Percentiles rank a stretch among this genome's conserved stretches.
Evolutionary conservation across 371 early-diverging fungal species (phyloP).

Genomic region (Cokeromyces recurvatus): DNA sequence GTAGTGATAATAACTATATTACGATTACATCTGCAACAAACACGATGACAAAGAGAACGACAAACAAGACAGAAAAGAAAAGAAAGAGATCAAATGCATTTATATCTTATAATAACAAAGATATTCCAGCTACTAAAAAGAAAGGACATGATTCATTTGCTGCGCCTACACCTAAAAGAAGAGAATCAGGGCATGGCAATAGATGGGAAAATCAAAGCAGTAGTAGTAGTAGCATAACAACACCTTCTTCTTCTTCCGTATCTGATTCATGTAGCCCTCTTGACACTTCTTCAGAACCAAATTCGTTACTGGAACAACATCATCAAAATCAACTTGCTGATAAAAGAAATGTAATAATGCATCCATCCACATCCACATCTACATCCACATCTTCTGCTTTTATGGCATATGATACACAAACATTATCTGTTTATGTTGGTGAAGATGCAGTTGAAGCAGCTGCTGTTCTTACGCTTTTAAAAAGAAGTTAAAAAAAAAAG

Average conservation of each 20-base stretch:
- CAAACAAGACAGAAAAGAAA: conserved; percentile 6
- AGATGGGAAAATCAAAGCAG: too few relatives aligned
- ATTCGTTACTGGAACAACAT: too few relatives aligned
- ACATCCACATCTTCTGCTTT: neutral
- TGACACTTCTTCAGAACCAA: too few relatives aligned
- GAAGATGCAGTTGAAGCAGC: conserved; percentile 45
- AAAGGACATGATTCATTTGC: too few relatives aligned
- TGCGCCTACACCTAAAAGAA: too few relatives aligned
- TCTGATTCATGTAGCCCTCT: too few relatives aligned
- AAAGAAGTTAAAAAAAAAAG: conserved; percentile 38
- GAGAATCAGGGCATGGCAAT: too few relatives aligned
- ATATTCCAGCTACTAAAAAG: neutral
- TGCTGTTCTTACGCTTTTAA: conserved; percentile 35
- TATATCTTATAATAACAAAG: neutral
- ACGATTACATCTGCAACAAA: neutral
- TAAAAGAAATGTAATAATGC: too few relatives aligned
- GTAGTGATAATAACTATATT: neutral
- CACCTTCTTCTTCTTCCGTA: too few relatives aligned
- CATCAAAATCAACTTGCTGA: too few relatives aligned
- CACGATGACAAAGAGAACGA: conserved; percentile 3
- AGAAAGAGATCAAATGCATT: conserved; percentile 4
- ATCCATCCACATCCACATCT: too few relatives aligned
- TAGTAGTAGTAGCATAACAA: too few relatives aligned
- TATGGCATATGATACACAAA: conserved; percentile 5
- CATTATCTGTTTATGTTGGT: conserved; percentile 16